phyloP scores from a whole-genome alignment of 2,329 filamentous ascomycete species.

The Plenodomus tracheiphilus region DNA sequence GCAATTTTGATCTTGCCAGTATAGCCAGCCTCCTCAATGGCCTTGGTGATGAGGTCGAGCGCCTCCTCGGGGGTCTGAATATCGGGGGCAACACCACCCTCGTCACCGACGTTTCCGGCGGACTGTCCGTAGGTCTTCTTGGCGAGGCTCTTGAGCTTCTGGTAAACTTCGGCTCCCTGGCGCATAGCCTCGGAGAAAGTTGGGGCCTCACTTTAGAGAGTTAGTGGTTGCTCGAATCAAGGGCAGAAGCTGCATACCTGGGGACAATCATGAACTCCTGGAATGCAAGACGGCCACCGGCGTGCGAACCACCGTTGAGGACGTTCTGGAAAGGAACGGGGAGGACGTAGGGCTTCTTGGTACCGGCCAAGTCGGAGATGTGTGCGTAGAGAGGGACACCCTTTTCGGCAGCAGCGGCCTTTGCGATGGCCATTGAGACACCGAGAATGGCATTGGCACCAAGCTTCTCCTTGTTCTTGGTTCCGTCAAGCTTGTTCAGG shows the following conservation, averaged over 20 bases:
- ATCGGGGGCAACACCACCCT: constrained; percentile 99
- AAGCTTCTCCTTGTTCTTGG: constrained; percentile 61
- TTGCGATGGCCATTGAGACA: constrained; percentile 63
- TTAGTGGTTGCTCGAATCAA: constrained; percentile 10
- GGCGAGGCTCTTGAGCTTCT: constrained; percentile 92
- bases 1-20: constrained; percentile 96
- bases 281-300: constrained; percentile 80
- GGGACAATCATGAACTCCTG: constrained; percentile 62
- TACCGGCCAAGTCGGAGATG: constrained; percentile 58
- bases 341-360: constrained; percentile 58
- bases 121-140: constrained; percentile 99
- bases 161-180: constrained; percentile 97
- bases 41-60: constrained; percentile 90
- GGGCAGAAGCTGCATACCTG: constrained; percentile 38
- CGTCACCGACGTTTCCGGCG: constrained; percentile 97
- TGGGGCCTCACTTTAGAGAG: constrained; percentile 67
- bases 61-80: constrained; percentile 97
- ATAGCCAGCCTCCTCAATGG: constrained; percentile 95
- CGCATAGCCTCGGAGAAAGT: constrained; percentile 95
- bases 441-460: constrained; percentile 65
- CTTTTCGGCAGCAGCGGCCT: constrained; percentile 60
- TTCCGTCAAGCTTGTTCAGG: constrained; percentile 59
- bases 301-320: constrained; percentile 80
- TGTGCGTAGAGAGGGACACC: constrained; percentile 61
- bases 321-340: constrained; percentile 62